Percentiles rank a stretch among this genome's conserved stretches.
Conservation (phyloP, 441 rosid genomes). For the Pelargonium cotyledonis region DNA sequence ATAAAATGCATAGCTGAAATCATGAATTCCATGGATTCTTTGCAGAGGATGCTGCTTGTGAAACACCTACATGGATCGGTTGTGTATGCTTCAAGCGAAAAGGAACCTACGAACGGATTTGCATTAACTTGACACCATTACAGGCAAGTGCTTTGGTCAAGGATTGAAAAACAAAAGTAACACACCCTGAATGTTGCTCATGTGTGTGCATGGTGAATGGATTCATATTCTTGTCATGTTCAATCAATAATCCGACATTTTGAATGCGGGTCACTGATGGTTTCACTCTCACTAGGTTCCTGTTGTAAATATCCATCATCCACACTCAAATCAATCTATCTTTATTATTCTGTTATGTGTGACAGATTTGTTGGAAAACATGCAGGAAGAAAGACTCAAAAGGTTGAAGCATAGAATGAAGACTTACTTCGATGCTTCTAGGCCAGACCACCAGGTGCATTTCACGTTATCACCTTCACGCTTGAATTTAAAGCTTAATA, state of each 20-base stretch:
- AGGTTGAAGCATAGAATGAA: conserved; percentile 66
- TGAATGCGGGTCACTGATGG: not conserved
- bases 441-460: conserved; percentile 66
- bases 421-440: conserved; percentile 60
- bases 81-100: conserved; percentile 88
- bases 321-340: too few species aligned
- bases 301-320: too few species aligned
- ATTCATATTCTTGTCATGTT: too few species aligned
- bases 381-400: conserved; percentile 63
- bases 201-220: not conserved
- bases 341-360: too few species aligned
- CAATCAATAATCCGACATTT: not conserved
- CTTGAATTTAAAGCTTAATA: not conserved
- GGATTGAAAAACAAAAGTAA: not conserved
- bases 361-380: too few species aligned
- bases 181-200: not conserved
- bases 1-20: too few species aligned
- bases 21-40: conserved; percentile 3
- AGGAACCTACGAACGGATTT: conserved; percentile 61
- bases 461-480: not conserved
- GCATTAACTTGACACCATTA: conserved; percentile 63
- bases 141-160: conserved; percentile 43
- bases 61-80: conserved; percentile 68
- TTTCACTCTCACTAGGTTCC: not conserved
- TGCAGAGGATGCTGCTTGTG: conserved; percentile 53